phyloP scores from a whole-genome alignment of 2,329 filamentous ascomycete genomes.

The Fusarium subtropicale region DNA sequence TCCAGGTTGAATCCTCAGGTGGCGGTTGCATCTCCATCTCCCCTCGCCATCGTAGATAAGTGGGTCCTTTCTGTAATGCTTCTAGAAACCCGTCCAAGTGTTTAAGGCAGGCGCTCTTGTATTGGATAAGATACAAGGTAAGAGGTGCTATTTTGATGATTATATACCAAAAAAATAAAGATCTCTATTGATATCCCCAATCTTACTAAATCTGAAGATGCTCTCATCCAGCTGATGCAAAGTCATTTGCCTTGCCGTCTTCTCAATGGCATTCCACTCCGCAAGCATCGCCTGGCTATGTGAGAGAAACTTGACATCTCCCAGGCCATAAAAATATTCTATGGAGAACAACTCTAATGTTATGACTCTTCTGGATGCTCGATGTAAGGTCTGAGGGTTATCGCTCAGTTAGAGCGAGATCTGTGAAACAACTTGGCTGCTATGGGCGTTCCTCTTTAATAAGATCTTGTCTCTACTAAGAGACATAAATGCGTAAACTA shows the following conservation, averaged over 20 bases:
- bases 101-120: not conserved
- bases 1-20: slow-evolving; percentile 7
- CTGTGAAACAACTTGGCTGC: not conserved
- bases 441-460: not conserved
- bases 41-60: slow-evolving; percentile 9
- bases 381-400: not conserved
- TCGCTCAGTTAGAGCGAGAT: not conserved
- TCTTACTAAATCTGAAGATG: not conserved
- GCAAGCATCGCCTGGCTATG: not conserved
- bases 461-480: not conserved
- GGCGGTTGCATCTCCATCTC: slow-evolving; percentile 11
- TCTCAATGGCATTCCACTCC: not conserved
- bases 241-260: not conserved
- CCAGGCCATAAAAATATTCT: not conserved
- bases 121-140: not conserved
- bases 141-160: not conserved
- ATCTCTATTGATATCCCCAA: not conserved
- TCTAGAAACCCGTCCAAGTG: slow-evolving; percentile 6
- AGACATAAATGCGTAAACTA: no score
- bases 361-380: not conserved
- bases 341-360: not conserved
- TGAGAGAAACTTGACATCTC: not conserved
- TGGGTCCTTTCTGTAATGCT: slow-evolving; percentile 2
- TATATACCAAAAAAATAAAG: not conserved
- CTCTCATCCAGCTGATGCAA: no score